Conservation (phyloP, 495 filamentous ascomycete species). For the Cercophora newfieldiana region DNA sequence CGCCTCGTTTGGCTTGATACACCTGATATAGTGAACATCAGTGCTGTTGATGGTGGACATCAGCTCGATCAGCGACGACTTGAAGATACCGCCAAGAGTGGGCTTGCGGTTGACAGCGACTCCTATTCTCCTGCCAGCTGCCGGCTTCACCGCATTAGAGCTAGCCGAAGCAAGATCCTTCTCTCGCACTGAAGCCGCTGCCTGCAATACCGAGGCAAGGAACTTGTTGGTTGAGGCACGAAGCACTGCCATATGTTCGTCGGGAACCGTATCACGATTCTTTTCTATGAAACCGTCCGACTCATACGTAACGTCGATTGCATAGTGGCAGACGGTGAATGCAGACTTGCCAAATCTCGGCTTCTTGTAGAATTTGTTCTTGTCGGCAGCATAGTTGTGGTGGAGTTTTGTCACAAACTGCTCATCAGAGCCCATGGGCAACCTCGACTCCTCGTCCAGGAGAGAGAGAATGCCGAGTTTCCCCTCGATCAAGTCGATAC, state of each 20-base stretch:
- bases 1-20: constrained; percentile 98
- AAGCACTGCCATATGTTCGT: constrained; percentile 95
- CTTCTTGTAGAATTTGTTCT: constrained; percentile 98
- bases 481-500: constrained; percentile 97
- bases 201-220: constrained; percentile 79
- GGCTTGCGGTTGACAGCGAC: constrained; percentile 94
- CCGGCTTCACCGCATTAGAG: constrained; percentile 67
- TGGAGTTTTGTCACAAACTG: constrained; percentile 98
- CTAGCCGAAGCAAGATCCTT: constrained; percentile 74
- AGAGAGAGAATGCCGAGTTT: constrained; percentile 92
- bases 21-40: constrained; percentile 98
- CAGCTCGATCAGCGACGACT: constrained; percentile 94
- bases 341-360: constrained; percentile 95
- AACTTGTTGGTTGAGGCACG: constrained; percentile 82
- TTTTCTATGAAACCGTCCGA: constrained; percentile 99
- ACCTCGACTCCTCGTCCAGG: constrained; percentile 91
- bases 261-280: constrained; percentile 97
- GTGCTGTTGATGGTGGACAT: constrained; percentile 98
- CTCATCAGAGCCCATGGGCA: constrained; percentile 97
- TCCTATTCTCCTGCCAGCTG: constrained; percentile 77
- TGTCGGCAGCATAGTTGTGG: constrained; percentile 86
- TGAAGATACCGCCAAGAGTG: constrained; percentile 97
- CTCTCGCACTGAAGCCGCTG: constrained; percentile 82
- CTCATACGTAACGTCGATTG: constrained; percentile 97
- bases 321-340: constrained; percentile 99